Base-by-base conservation (phyloP, 2,329 filamentous ascomycete genomes). In the Alternaria infectoria region DNA sequence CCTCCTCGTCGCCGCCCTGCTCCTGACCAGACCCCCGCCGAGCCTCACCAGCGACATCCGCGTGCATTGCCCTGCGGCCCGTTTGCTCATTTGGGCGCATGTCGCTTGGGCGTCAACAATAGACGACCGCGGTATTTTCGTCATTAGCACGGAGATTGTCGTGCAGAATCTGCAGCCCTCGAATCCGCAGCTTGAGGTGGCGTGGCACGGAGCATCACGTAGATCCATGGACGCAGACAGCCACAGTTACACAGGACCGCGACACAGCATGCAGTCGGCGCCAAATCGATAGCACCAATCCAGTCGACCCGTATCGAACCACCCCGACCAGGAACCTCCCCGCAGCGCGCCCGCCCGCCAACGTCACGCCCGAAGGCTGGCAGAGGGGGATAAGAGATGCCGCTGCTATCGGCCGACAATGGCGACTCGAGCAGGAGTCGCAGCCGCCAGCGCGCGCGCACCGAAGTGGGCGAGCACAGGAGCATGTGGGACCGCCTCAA, bases 401-500 rank as follows among this genome's bases (percentile, higher is more conserved):
- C 73, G 50, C 69, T 74, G 54, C 60, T 72, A 57, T 62, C 69
- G n/a, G 59, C 70, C 17, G 71, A 75, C 54, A 61, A 73, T 66
- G 74, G 66, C 60, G 72, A 74, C 58, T 67, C 71, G 54, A 75
- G 75, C 54, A 68, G 72, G 45, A 72, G 71, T 45, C 63, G 69
- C 45, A 78, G 76, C 66, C 69, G 76, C 61, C 76, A 78, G 67
- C 63, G 76, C 23, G 76, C 76, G 54, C 67, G 73, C 59, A 77
- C 77, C 15, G 77, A 78, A 46, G 75, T 74, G 11, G 66, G 70
- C 59, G 74, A 74, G 64, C 76, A 78, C 61, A 65, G 73, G 56
- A 79, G 74, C 64, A 74, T 78, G 70, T 81, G 74, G 79, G 75
- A 76, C 58, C 76, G 74, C 44, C 70, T 80, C 60, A 77, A 70